These are phyloP conservation scores for Amaranthus hypochondriacus DNA, from an alignment of 148 eudicot genomes.

Conservation along the genomic window DNA sequence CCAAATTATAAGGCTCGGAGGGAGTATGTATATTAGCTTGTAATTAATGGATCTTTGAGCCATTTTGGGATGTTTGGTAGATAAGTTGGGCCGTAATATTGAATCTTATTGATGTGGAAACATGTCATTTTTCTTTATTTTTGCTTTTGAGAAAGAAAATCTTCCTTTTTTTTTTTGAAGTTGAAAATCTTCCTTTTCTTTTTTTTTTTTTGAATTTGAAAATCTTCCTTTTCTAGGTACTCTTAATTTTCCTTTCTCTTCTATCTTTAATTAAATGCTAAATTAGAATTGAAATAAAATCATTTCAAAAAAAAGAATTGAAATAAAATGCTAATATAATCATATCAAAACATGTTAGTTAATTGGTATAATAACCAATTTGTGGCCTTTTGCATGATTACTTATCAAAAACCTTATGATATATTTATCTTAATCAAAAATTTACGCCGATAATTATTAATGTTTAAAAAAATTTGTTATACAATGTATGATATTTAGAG, in stretches of 20 bases:
- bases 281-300: background rate
- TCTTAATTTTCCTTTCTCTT: background rate
- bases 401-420: background rate
- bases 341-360: background rate
- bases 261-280: background rate
- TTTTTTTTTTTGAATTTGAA: background rate
- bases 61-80: constrained; percentile 15
- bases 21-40: too few relatives aligned
- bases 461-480: too few relatives aligned
- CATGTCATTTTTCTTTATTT: background rate
- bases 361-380: background rate
- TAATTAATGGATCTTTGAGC: background rate
- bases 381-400: constrained; percentile 19
- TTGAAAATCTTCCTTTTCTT: background rate
- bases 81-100: constrained; percentile 6
- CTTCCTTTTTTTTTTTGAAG: background rate
- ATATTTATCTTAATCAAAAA: too few relatives aligned
- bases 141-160: constrained; percentile 4
- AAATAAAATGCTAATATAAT: constrained; percentile 3
- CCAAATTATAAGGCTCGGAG: too few relatives aligned
- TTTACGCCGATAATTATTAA: too few relatives aligned
- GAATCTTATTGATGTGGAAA: background rate
- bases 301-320: background rate
- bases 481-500: too few relatives aligned
- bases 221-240: too few relatives aligned